These are phyloP conservation scores for Kazachstania psychrophila DNA, from an alignment of 805 yeast species.

Conservation along the genomic window DNA sequence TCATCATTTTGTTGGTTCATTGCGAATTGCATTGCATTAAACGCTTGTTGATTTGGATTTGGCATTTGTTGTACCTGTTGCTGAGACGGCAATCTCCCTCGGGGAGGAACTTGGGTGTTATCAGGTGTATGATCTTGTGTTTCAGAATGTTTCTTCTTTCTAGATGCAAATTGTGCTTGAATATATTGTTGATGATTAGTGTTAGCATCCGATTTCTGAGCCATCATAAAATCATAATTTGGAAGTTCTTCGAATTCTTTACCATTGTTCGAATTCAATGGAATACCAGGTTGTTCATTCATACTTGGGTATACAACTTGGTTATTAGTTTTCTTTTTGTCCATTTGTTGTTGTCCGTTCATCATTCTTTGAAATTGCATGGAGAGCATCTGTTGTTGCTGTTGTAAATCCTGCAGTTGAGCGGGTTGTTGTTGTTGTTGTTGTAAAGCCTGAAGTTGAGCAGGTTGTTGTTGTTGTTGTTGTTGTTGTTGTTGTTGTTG, in stretches of 20 bases:
- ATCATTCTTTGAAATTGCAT: neutral
- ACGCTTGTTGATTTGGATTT: too few relatives aligned
- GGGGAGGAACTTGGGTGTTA: too few relatives aligned
- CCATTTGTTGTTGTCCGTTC: constrained; percentile 1
- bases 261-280: too few relatives aligned
- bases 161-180: constrained; percentile 2
- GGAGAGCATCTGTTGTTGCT: constrained; percentile 7
- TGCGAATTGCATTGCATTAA: too few relatives aligned
- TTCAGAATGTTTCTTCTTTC: constrained; percentile 1
- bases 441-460: constrained; percentile 1
- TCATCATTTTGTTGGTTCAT: neutral
- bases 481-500: constrained; percentile 6
- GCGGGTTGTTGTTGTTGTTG: constrained; percentile 1
- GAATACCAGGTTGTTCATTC: too few relatives aligned
- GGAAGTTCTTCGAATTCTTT: too few relatives aligned
- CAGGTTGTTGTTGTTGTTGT: constrained; percentile 17
- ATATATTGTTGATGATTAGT: constrained; percentile 3
- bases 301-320: constrained; percentile 1
- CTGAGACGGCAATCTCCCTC: neutral
- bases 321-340: neutral
- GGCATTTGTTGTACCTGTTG: constrained; percentile 2
- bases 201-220: neutral
- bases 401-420: neutral
- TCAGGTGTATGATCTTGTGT: too few relatives aligned
- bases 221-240: neutral